phyloP scores from a whole-genome alignment of 805 yeast genomes.

The Teunomyces kruisii region DNA sequence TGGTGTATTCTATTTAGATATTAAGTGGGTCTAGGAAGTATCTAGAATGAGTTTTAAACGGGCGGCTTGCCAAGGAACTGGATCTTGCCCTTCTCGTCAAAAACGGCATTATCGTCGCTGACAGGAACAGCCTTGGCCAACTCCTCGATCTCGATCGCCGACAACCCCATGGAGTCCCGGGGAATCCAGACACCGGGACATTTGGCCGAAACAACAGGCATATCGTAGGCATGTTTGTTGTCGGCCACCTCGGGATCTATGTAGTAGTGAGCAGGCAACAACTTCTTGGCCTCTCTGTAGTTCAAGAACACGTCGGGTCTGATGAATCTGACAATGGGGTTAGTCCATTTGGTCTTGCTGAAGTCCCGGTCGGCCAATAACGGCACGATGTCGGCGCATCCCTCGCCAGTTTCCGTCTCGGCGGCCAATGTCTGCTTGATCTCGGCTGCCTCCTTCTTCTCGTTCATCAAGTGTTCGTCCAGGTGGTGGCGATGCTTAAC shows the following conservation, averaged over 20 bases:
- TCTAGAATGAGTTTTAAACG: constrained; percentile 5
- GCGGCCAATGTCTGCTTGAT: constrained; percentile 15
- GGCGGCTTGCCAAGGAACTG: constrained; percentile 36
- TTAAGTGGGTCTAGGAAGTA: too few species aligned
- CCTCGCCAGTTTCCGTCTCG: constrained; percentile 11
- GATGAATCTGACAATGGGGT: constrained; percentile 47
- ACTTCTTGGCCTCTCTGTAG: constrained; percentile 31
- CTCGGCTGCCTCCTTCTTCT: constrained; percentile 17
- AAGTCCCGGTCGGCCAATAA: constrained; percentile 68
- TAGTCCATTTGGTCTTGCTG: constrained; percentile 35
- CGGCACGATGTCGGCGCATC: constrained; percentile 42
- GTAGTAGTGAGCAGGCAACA: constrained; percentile 37
- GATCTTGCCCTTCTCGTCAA: constrained; percentile 37
- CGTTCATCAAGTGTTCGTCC: constrained; percentile 15
- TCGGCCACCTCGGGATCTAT: constrained; percentile 44
- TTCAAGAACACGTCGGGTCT: constrained; percentile 63
- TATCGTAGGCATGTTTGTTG: constrained; percentile 64
- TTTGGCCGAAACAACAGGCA: constrained; percentile 67
- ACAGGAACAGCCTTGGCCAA: constrained; percentile 58
- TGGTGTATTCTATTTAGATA: too few species aligned
- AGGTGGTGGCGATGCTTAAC: constrained; percentile 7
- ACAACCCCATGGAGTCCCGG: constrained; percentile 82
- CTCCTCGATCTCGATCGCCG: constrained; percentile 56
- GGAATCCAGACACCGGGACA: constrained; percentile 91
- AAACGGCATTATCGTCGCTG: constrained; percentile 65